phyloP scores from a whole-genome alignment of 352 stramenopile genomes.

The Pythium folliculosum region DNA sequence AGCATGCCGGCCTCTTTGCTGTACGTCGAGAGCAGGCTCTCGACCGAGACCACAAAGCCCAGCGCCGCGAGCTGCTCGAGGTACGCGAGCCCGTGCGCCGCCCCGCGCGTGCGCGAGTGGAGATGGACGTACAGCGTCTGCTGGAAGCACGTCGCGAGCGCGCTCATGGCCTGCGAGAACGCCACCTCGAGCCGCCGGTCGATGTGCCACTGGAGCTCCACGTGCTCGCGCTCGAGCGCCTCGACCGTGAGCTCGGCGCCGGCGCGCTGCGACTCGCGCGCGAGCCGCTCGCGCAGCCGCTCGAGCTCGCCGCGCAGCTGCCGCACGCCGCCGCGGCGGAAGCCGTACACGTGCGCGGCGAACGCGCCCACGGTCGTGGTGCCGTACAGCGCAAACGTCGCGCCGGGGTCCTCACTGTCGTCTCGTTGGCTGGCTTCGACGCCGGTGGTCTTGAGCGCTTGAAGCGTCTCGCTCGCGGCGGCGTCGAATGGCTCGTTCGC shows the following conservation, averaged over 20 bases:
- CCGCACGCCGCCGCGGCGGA: constrained; percentile 73
- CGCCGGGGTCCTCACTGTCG: background rate
- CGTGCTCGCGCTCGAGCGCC: constrained; percentile 71
- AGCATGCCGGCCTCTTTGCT: constrained; percentile 85
- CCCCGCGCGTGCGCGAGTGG: constrained; percentile 36
- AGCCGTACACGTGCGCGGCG: constrained; percentile 82
- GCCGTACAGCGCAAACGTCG: constrained; percentile 49
- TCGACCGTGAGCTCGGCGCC: constrained; percentile 77
- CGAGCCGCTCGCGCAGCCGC: constrained; percentile 44
- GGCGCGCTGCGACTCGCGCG: constrained; percentile 52
- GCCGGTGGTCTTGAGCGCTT: background rate
- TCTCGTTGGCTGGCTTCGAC: no score
- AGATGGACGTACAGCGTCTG: constrained; percentile 83
- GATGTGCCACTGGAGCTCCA: constrained; percentile 84
- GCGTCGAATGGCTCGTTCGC: background rate
- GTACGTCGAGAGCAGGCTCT: constrained; percentile 85
- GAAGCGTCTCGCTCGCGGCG: background rate
- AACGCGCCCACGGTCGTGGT: constrained; percentile 84
- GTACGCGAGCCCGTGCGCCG: constrained; percentile 53
- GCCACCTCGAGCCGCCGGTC: constrained; percentile 81
- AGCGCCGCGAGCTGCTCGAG: constrained; percentile 58
- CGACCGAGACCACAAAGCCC: constrained; percentile 83
- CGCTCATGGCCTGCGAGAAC: constrained; percentile 82
- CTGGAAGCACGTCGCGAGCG: constrained; percentile 84
- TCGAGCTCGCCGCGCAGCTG: constrained; percentile 75